Conservation (phyloP, 2,329 filamentous ascomycete genomes). For the Hymenoscyphus salicellus region DNA sequence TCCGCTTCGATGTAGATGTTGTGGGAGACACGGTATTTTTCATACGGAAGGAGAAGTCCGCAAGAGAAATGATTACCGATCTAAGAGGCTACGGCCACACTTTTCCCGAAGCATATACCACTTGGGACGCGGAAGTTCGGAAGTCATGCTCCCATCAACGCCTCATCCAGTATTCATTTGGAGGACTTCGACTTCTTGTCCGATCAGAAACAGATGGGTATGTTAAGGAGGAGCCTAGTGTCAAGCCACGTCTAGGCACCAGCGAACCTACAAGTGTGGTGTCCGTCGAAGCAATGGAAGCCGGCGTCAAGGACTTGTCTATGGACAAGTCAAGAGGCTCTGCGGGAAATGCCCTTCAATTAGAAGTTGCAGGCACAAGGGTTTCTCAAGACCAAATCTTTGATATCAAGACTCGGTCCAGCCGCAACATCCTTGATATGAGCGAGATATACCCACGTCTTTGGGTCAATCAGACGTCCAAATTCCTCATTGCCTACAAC, state of each 20-base stretch:
- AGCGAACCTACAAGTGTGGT: not conserved
- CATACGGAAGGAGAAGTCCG: constrained; percentile 57
- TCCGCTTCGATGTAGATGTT: constrained; percentile 56
- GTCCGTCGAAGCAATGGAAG: constrained; percentile 3
- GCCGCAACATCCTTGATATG: constrained; percentile 4
- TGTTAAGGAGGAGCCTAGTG: constrained; percentile 9
- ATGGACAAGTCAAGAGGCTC: not conserved
- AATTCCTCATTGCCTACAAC: constrained; percentile 51
- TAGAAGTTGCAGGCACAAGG: constrained; percentile 1
- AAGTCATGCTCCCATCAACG: constrained; percentile 60
- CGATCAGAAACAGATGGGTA: constrained; percentile 59
- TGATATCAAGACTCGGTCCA: constrained; percentile 4
- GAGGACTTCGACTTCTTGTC: constrained; percentile 47
- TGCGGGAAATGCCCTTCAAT: not conserved
- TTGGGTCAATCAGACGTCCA: constrained; percentile 49
- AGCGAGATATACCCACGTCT: constrained; percentile 43
- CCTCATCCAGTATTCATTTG: constrained; percentile 56
- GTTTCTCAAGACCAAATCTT: constrained; percentile 5
- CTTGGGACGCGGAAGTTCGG: constrained; percentile 53
- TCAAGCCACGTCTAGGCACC: constrained; percentile 7
- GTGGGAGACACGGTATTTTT: constrained; percentile 59
- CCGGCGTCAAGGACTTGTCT: not conserved
- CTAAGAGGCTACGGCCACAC: constrained; percentile 61
- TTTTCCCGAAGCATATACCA: constrained; percentile 64
- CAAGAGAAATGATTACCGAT: constrained; percentile 51